A percentile compares a stretch with the other conserved stretches of the same genome.
Evolutionary conservation across 106 monocot species (phyloP).

Genomic region (Acanthochlamys bracteata): DNA sequence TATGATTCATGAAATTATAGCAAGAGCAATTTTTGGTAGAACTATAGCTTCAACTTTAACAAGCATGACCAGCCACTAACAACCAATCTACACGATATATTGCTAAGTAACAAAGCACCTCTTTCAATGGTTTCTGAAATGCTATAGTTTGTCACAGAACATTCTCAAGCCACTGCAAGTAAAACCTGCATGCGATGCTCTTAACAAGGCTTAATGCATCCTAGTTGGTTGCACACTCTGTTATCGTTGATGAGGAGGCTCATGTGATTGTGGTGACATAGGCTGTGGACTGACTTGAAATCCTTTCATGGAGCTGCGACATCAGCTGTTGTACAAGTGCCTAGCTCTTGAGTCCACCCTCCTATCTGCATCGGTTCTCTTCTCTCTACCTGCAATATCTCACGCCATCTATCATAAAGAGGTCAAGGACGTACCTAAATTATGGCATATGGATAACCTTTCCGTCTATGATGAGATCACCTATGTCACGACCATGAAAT

Average conservation of each 20-base stretch:
- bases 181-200: neutral
- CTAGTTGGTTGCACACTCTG: conserved; percentile 10
- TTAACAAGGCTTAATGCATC: conserved; percentile 14
- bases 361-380: conserved; percentile 45
- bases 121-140: too few relatives aligned
- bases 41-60: too few relatives aligned
- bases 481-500: conserved; percentile 20
- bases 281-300: conserved; percentile 6
- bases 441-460: conserved; percentile 91
- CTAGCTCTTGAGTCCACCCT: conserved; percentile 15
- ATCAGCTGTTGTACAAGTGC: conserved; percentile 7
- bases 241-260: conserved; percentile 9
- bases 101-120: too few relatives aligned
- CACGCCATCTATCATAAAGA: conserved; percentile 65
- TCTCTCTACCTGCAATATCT: conserved; percentile 71
- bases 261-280: conserved; percentile 10
- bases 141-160: neutral
- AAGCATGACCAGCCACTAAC: too few relatives aligned
- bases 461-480: conserved; percentile 90
- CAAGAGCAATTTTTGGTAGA: too few relatives aligned
- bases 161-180: neutral
- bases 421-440: conserved; percentile 68
- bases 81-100: too few relatives aligned
- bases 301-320: conserved; percentile 7
- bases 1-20: too few relatives aligned